Base-by-base conservation (phyloP, 257 asterid species). In the Lithospermum erythrorhizon region DNA sequence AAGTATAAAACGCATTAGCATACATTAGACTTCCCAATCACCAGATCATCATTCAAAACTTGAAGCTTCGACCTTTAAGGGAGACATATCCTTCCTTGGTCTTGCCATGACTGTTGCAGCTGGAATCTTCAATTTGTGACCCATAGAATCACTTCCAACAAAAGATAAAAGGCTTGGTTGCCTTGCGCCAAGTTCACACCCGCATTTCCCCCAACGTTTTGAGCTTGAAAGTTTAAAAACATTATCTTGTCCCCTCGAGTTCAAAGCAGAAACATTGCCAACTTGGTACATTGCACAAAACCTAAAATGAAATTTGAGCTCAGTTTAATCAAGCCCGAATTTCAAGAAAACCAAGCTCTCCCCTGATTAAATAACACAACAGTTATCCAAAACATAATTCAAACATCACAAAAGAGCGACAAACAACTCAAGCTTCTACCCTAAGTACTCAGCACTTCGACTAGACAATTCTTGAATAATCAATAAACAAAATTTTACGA, bases 251-350 rank as follows among this genome's bases (percentile, higher is more conserved):
- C 80, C 68, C 65, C 75, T 83, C 76, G 77, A 58, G 74, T 72
- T 87, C 61, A 82, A 80, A 3, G 91, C 95, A 74, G 96, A 90
- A 71, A 85, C 95, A 23, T 79, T 83, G 67, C 90, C 94, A 55
- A 83, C 69, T 55, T 78, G 89, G 66, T 81, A 74, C 97, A 90
- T 87, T 5, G 22, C 57, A 18, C 32, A 27, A 27, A 27, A 27
- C 32, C 32, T 27, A 27, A 27, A 27, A 27, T 27, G 32, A 27
- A 27, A 15, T 17, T 7, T 53, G 17, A 53, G 20, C 57, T 53
- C 57, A 1, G 57, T 53, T 53, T 18, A 53, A 53, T 21, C 19
- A 17, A 18, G 57, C 47, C 9, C 7, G 14, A 35, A 35, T 1
- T 9, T 32, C 0, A 35, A 8, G 0, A 11, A 1, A 35, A 35